Conservation (phyloP, 768 basidiomycete species). For the Dendrothele bispora region DNA sequence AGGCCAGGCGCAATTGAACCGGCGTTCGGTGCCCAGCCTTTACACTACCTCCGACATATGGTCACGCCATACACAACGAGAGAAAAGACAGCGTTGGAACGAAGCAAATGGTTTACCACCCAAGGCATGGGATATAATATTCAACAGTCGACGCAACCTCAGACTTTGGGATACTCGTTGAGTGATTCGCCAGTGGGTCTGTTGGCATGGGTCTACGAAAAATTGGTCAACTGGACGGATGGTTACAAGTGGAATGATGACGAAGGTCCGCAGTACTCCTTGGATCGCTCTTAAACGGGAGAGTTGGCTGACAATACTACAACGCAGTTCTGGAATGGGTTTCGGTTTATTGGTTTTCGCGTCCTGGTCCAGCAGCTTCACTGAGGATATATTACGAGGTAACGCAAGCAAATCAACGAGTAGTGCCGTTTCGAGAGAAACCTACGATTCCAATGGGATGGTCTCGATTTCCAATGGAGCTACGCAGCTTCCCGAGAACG, state of each 20-base stretch:
- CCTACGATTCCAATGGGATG: constrained; percentile 27
- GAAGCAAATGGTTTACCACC: constrained; percentile 34
- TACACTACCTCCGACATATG: not conserved
- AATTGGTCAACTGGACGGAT: constrained; percentile 49
- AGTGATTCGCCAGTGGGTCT: constrained; percentile 59
- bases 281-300: not conserved
- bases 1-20: too few species aligned
- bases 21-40: too few species aligned
- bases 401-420: not conserved
- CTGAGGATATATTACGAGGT: constrained; percentile 41
- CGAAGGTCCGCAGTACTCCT: constrained; percentile 35
- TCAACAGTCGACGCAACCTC: constrained; percentile 47
- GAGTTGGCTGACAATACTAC: too few species aligned
- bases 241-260: constrained; percentile 58
- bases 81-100: constrained; percentile 33
- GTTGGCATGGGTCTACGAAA: constrained; percentile 56
- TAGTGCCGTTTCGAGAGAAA: not conserved
- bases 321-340: constrained; percentile 43
- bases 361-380: constrained; percentile 39
- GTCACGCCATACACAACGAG: constrained; percentile 9
- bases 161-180: constrained; percentile 53
- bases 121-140: constrained; percentile 35
- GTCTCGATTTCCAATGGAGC: constrained; percentile 32
- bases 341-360: constrained; percentile 44
- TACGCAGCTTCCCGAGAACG: constrained; percentile 18